Base-by-base conservation (phyloP, 768 basidiomycete genomes). In the Auriscalpium microsporum region DNA sequence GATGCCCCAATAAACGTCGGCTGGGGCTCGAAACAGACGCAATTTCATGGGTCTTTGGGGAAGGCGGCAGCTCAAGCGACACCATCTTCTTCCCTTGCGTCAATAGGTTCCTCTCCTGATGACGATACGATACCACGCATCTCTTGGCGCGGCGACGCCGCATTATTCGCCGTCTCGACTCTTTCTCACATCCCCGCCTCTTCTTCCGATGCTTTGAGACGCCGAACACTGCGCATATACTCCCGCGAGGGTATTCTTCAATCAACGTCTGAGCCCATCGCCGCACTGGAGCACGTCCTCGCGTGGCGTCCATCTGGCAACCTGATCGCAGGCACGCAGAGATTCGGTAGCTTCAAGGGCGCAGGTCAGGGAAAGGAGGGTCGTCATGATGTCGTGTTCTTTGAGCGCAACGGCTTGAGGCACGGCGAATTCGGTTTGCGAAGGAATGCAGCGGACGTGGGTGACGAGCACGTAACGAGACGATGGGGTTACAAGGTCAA, bases 21-120 rank as follows among this genome's bases (percentile, higher is more conserved):
- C 14, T 99, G 96, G 96, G 96, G 96, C 42, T 89, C 90, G 2
- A 95, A 94, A 65, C 79, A 89, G 67, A 98, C 96, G 0, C 96
- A 99, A 65, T 99, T 99, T 67, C 94, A 97, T 62, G 96, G 96
- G 10, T 95, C 94, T 0, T 74, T 92, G 4, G 95, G 96, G 16
- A 97, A 97, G 68, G 72, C 79, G 2, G 87, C 88, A 21, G 90
- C 91, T 0, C 79, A 82, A 58, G 75, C 78, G 28, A 61, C 69
- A 10, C 60, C 58, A 28, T 19, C 53, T 1, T 71, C 78, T 6
- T 58, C 67, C 11, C 61, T 70, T 14, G 62, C 71, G 37, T 64
- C 70, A 35, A 72, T 80, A 17, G 78, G 79, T 19, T 71, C 75
- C 8, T 84, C 82, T 60, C 83, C 84, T 3, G 81, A 84, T 58